Percentiles rank a stretch among this genome's conserved stretches.
These are phyloP conservation scores for Selenicereus undatus DNA, from an alignment of 148 eudicot species.

Conservation along the genomic window DNA sequence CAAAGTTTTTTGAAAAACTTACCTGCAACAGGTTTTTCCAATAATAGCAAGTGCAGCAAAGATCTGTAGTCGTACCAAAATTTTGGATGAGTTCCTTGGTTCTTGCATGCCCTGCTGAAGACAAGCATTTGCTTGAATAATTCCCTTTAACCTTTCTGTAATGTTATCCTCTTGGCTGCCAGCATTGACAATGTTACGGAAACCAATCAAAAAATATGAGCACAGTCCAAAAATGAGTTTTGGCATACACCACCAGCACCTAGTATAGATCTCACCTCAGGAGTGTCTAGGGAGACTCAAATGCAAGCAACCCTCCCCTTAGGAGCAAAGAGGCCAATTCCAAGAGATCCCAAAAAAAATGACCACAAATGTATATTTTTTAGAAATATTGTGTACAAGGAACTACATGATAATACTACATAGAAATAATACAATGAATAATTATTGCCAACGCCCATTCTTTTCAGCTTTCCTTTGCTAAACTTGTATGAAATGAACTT, in stretches of 20 bases:
- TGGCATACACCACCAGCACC: background rate
- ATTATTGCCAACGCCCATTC: no score
- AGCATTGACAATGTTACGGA: conserved; percentile 14
- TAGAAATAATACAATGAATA: no score
- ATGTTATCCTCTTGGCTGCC: conserved; percentile 93
- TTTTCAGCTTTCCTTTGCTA: no score
- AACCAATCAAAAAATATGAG: background rate
- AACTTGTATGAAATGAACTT: no score
- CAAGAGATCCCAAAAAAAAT: no score
- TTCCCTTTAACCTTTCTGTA: conserved; percentile 67
- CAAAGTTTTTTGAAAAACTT: no score
- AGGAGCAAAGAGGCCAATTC: background rate
- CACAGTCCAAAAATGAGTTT: background rate
- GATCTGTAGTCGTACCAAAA: conserved; percentile 45
- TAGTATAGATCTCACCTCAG: background rate
- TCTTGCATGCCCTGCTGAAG: conserved; percentile 62
- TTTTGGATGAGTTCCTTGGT: conserved; percentile 29
- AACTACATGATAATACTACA: no score
- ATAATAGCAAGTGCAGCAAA: no score
- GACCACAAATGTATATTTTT: no score
- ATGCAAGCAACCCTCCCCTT: background rate
- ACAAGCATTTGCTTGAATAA: conserved; percentile 70
- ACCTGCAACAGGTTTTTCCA: no score
- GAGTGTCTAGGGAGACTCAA: background rate
- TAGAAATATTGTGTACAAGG: no score